Base-by-base conservation (phyloP, 805 yeast genomes). In the Metschnikowia shivogae region DNA sequence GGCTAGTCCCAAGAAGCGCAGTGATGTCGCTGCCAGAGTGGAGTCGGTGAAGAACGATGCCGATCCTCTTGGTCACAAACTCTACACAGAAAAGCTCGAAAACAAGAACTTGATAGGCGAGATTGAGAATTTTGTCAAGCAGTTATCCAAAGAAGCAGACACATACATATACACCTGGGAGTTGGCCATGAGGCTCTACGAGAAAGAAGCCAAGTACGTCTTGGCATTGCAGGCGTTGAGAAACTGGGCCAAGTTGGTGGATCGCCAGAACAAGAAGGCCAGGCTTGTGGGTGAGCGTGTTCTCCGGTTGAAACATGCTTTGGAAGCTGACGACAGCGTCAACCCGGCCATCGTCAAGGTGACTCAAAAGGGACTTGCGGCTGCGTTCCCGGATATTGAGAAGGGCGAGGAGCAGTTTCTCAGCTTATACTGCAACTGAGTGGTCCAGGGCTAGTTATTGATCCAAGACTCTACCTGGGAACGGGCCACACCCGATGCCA, bases 51-150 rank as follows among this genome's bases (percentile, higher is more conserved):
- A 67, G 43, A 72, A 74, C 13, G 87, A 82, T 47, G 62, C 65
- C 5, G 90, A 85, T 66, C 74, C 80, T 2, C 73, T 82, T 50
- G 92, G 89, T 29, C 72, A 72, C 24, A 64, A 67, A 32, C 58
- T 73, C 32, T 52, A 70, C 34, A 34, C 55, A 10, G 64, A 62
- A 26, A 55, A 68, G 46, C 42, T 39, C 8, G 56, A 56, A 36
- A 55, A 53, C 35, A 33, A 56, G 3, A 55, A 65, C 29, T 71
- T 81, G 40, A 54, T 82, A 39, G 73, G 68, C 6, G 63, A 65
- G 11, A 71, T 83, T n/a, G 67, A 60, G 42, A 62, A 56, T 14
- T 58, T 68, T 20, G 67, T 68, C 54, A 68, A 67, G 55, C 74
- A 74, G 4, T 62, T 74, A 47, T 57, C 68, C 17, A 63, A 64